Base-by-base conservation (phyloP, 2,329 filamentous ascomycete species). In the Tolypocladium guangdongense region DNA sequence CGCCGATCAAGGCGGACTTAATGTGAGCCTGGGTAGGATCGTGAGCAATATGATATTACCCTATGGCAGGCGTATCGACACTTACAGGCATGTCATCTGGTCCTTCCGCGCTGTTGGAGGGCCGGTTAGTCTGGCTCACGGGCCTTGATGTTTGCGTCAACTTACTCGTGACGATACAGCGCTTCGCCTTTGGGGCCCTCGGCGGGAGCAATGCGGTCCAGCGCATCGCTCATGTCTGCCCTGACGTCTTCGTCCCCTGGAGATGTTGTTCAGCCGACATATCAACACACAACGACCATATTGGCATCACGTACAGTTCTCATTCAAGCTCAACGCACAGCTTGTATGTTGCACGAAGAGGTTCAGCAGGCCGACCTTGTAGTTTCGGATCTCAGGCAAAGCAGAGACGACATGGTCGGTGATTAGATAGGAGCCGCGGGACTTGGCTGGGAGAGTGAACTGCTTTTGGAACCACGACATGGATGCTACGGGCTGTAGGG, bases 291-390 rank as follows among this genome's bases (percentile, higher is more conserved):
- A 27, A 20, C 18, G 27, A n/a, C 8, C 27, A n/a, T 18, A 18
- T 20, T 32, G 91, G 88, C 70, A 27, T 39, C 37, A 39, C 67
- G 50, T 57, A 71, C 81, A 86, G 73, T 97, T 97, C 78, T 99
- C 93, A 67, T 99, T 99, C 63, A 99, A 74, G 56, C 83, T 88
- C 52, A 99, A 78, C 14, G 88, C 93, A 71, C 90, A 96, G 64
- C 84, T 90, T 6, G 93, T 99, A 73, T 99, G 93, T 73, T 99
- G 92, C 52, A 97, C 79, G 69, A 97, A 99, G 48, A 99, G 78
- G 68, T 96, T 84, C 57, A 97, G 74, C 56, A 95, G 72, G 46
- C 90, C 90, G 61, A 93, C 82, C 68, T 92, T 92, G 80, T 95
- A 96, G 59, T 81, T 69, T 55, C 78, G 77, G 59, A 97, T 80